These are phyloP conservation scores for Apocynum venetum DNA, from an alignment of 257 asterid species.

Conservation along the genomic window DNA sequence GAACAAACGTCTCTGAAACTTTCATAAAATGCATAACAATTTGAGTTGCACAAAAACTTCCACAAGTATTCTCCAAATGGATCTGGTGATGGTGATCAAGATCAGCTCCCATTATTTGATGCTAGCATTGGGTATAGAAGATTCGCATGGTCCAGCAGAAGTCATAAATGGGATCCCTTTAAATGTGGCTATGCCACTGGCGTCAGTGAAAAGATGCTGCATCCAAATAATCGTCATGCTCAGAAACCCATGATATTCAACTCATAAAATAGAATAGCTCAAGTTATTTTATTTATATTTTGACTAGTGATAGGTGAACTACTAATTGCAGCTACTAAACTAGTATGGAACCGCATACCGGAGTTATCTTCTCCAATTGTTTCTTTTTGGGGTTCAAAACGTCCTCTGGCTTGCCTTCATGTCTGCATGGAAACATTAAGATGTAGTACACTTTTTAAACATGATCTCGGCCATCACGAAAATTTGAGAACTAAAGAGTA, in stretches of 20 bases:
- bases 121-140: constrained; percentile 60
- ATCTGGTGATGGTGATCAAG: not conserved
- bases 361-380: constrained; percentile 86
- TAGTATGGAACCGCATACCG: constrained; percentile 37
- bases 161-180: constrained; percentile 90
- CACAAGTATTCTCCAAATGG: not conserved
- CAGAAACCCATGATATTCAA: not conserved
- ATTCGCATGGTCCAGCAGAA: constrained; percentile 80
- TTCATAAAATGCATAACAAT: not conserved
- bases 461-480: not conserved
- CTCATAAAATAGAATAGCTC: not conserved
- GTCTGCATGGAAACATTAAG: constrained; percentile 33
- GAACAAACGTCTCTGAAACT: not conserved
- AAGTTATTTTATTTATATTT: not conserved
- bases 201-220: constrained; percentile 85
- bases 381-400: constrained; percentile 96
- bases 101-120: constrained; percentile 42
- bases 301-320: not conserved
- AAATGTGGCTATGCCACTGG: constrained; percentile 73
- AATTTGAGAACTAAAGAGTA: not conserved
- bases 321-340: not conserved
- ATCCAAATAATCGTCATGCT: constrained; percentile 5
- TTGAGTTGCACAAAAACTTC: not conserved
- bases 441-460: not conserved
- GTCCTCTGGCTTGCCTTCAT: constrained; percentile 85